Conservation (phyloP, 1,284 basidiomycete species). For the Veloboletus limbatus region DNA sequence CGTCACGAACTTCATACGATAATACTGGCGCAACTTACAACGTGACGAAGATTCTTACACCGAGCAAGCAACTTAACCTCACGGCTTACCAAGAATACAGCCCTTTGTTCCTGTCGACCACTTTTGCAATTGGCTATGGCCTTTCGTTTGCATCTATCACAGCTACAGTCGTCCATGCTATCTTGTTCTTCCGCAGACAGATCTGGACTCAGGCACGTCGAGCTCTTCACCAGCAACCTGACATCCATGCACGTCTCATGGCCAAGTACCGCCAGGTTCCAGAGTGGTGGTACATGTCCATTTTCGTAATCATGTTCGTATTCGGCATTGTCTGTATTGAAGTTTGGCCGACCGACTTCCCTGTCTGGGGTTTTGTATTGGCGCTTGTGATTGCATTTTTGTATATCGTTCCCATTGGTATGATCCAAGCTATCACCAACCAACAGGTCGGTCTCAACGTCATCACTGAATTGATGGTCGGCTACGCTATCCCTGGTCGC, state of each 20-base stretch:
- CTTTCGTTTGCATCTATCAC: constrained; percentile 68
- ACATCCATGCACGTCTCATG: constrained; percentile 79
- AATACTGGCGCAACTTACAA: too few species aligned
- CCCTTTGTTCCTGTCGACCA: too few species aligned
- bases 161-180: constrained; percentile 64
- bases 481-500: constrained; percentile 42
- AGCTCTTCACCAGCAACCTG: too few species aligned
- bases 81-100: too few species aligned
- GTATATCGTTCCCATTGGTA: constrained; percentile 57
- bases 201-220: constrained; percentile 57
- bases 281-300: constrained; percentile 65
- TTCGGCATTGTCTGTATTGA: constrained; percentile 58
- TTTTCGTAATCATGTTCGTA: constrained; percentile 49
- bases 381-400: constrained; percentile 41
- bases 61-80: too few species aligned
- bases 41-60: too few species aligned
- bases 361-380: constrained; percentile 53
- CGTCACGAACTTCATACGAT: too few species aligned
- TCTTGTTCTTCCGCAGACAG: constrained; percentile 66
- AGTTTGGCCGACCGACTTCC: constrained; percentile 57
- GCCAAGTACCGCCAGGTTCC: constrained; percentile 67
- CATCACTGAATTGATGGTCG: constrained; percentile 49
- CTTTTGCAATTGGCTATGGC: constrained; percentile 69
- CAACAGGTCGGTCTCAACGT: constrained; percentile 49
- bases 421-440: too few species aligned